phyloP scores from a whole-genome alignment of 331 rosid species.

The Stylosanthes scabra region DNA sequence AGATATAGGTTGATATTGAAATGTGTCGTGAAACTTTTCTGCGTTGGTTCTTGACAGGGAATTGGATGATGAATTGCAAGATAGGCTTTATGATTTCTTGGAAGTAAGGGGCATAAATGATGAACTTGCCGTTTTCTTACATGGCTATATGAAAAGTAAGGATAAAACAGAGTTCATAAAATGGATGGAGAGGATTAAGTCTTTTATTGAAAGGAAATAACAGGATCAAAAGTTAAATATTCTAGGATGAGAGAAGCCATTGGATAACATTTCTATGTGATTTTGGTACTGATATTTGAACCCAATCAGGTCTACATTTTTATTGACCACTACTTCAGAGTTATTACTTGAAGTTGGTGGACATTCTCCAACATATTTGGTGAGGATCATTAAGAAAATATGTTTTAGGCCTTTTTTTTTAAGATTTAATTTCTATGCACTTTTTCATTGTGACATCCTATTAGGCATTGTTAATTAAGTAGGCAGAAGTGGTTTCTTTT shows the following conservation, averaged over 20 bases:
- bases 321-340: slow-evolving; percentile 28
- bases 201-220: slow-evolving; percentile 68
- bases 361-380: slow-evolving; percentile 10
- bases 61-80: slow-evolving; percentile 84
- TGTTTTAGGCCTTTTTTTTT: too few relatives aligned
- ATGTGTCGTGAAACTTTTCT: slow-evolving; percentile 6
- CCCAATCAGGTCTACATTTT: slow-evolving; percentile 27
- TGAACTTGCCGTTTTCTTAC: slow-evolving; percentile 72
- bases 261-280: slow-evolving; percentile 26
- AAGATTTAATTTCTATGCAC: too few relatives aligned
- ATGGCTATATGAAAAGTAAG: slow-evolving; percentile 76
- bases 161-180: slow-evolving; percentile 70
- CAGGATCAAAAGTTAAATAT: slow-evolving; percentile 30
- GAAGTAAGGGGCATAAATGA: slow-evolving; percentile 77
- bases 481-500: too few relatives aligned
- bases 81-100: slow-evolving; percentile 73
- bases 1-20: slow-evolving; percentile 10
- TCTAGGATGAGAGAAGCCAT: slow-evolving; percentile 24
- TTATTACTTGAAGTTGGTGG: slow-evolving; percentile 15
- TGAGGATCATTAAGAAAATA: not conserved
- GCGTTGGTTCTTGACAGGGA: slow-evolving; percentile 67
- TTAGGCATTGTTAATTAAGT: too few relatives aligned
- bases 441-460: too few relatives aligned
- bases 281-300: slow-evolving; percentile 27
- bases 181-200: slow-evolving; percentile 81